Percentiles rank a stretch among this genome's conserved stretches.
Evolutionary conservation across 176 grass and related monocot genomes (phyloP).

Genomic region (Elaeis guineensis): DNA sequence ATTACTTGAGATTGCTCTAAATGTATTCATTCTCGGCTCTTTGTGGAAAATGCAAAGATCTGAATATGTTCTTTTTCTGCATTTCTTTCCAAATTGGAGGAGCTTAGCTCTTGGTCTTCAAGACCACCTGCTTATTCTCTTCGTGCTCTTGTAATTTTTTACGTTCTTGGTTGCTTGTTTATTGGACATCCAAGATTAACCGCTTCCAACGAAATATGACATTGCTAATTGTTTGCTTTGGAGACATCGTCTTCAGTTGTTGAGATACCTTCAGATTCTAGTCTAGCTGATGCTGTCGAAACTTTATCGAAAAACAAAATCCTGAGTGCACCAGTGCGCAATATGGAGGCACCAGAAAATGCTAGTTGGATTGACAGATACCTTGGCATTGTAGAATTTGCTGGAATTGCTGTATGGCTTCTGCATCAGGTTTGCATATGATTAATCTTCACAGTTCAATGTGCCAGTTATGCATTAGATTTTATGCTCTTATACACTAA

Average conservation of each 20-base stretch:
- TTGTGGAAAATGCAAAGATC: no score
- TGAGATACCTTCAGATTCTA: slow-evolving; percentile 17
- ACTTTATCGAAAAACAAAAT: slow-evolving; percentile 2
- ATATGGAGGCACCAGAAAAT: slow-evolving; percentile 3
- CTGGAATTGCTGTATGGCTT: slow-evolving; percentile 12
- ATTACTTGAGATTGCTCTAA: no score
- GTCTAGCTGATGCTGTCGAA: slow-evolving; percentile 4
- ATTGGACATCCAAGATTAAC: no score
- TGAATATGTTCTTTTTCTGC: no score
- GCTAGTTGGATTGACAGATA: slow-evolving; percentile 17
- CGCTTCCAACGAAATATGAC: no score
- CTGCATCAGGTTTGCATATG: slow-evolving; percentile 5
- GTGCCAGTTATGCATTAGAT: no score
- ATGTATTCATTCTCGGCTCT: no score
- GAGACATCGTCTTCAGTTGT: not conserved
- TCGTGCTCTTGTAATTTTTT: not conserved
- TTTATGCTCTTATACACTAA: no score
- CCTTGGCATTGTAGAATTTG: slow-evolving; percentile 11
- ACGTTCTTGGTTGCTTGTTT: not conserved
- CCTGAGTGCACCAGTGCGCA: not conserved
- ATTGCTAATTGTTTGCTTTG: not conserved
- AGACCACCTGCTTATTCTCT: no score
- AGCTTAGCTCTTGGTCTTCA: no score
- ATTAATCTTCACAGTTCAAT: no score
- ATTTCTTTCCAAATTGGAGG: no score